Conservation (phyloP, 305 asterid species). For the Plantago coronopus region DNA sequence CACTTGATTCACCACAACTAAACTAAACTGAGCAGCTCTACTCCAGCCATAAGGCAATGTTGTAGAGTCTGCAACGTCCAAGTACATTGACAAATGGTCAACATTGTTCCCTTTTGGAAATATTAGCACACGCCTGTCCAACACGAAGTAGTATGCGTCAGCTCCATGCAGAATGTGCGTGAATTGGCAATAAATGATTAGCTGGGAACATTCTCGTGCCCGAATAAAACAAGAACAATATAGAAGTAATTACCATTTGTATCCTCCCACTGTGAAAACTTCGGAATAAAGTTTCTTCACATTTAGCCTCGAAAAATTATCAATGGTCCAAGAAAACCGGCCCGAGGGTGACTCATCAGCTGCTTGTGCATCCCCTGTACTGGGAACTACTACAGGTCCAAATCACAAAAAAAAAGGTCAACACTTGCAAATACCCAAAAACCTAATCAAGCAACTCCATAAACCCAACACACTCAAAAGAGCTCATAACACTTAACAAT, state of each 20-base stretch:
- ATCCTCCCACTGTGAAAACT: constrained; percentile 48
- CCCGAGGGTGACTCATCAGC: constrained; percentile 46
- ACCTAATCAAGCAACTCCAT: constrained; percentile 1
- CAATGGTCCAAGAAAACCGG: constrained; percentile 51
- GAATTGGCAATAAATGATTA: constrained; percentile 9
- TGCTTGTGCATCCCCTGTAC: constrained; percentile 35
- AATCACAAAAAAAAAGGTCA: constrained; percentile 21
- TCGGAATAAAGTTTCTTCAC: constrained; percentile 52
- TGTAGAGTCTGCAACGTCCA: constrained; percentile 54
- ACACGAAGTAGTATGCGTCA: not conserved
- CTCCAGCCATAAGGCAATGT: constrained; percentile 50
- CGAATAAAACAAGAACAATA: not conserved
- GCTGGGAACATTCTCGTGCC: constrained; percentile 1
- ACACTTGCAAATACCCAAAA: constrained; percentile 11
- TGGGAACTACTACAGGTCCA: constrained; percentile 31
- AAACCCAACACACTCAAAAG: not conserved
- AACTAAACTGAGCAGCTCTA: constrained; percentile 52
- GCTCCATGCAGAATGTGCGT: constrained; percentile 22
- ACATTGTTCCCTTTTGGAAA: constrained; percentile 70
- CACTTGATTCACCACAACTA: constrained; percentile 38
- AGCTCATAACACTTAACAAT: not conserved
- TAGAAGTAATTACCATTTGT: constrained; percentile 38
- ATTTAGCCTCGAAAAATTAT: constrained; percentile 46
- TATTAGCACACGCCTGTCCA: constrained; percentile 57
- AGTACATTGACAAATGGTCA: constrained; percentile 53